These are phyloP conservation scores for Coniosporium tulheliwenetii DNA, from an alignment of 2,329 filamentous ascomycete species.

Conservation along the genomic window DNA sequence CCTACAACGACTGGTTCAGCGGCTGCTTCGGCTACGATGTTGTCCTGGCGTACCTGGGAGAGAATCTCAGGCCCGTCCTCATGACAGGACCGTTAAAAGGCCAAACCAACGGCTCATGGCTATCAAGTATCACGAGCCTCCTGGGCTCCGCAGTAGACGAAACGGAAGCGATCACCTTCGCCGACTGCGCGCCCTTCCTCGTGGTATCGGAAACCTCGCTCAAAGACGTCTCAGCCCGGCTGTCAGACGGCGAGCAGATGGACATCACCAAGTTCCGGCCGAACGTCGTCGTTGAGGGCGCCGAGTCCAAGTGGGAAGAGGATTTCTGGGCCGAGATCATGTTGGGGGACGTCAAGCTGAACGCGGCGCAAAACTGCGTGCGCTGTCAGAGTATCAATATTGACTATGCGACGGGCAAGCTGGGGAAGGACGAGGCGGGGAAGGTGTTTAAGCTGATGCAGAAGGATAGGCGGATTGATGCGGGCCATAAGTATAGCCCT, in stretches of 20 bases:
- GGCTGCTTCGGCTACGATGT: conserved; percentile 26
- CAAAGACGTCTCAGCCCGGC: conserved; percentile 39
- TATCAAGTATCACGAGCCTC: conserved; percentile 10
- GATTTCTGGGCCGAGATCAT: conserved; percentile 28
- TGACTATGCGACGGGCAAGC: conserved; percentile 28
- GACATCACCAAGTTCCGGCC: conserved; percentile 32
- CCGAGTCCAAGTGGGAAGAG: conserved; percentile 25
- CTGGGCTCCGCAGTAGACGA: conserved; percentile 2
- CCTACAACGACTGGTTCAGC: conserved; percentile 28
- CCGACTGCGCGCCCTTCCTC: conserved; percentile 61
- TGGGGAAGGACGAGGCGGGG: conserved; percentile 19
- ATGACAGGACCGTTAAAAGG: conserved; percentile 17
- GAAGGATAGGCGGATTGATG: conserved; percentile 28
- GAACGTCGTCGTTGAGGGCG: conserved; percentile 28
- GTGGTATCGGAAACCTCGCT: conserved; percentile 56
- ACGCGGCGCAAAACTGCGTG: conserved; percentile 28
- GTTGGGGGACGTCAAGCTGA: conserved; percentile 18
- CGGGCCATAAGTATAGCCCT: conserved; percentile 28
- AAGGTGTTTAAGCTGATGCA: conserved; percentile 29
- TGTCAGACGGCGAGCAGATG: conserved; percentile 20
- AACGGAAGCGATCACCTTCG: conserved; percentile 43
- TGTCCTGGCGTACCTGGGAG: conserved; percentile 26
- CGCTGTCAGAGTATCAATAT: conserved; percentile 31
- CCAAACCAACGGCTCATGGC: conserved; percentile 12
- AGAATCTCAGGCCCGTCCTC: conserved; percentile 23